phyloP scores from a whole-genome alignment of 1,284 basidiomycete genomes.

The Boletus smithii region DNA sequence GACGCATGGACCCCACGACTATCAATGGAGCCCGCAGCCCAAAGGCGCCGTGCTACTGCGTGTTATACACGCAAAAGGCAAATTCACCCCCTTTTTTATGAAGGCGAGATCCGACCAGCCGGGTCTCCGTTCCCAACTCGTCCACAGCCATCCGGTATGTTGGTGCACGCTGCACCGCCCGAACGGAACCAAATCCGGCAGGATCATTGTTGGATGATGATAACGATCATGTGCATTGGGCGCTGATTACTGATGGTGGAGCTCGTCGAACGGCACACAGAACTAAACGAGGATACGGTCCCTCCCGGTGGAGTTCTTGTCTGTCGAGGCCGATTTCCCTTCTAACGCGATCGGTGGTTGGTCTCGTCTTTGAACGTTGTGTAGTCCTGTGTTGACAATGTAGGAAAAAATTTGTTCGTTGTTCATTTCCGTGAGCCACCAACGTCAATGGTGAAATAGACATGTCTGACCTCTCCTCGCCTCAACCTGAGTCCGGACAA shows the following conservation, averaged over 20 bases:
- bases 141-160: constrained; percentile 9
- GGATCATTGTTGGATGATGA: constrained; percentile 20
- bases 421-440: constrained; percentile 30
- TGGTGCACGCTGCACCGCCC: constrained; percentile 18
- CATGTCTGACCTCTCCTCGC: constrained; percentile 15
- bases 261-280: constrained; percentile 12
- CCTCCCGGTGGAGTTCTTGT: background rate
- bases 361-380: constrained; percentile 11
- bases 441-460: constrained; percentile 25
- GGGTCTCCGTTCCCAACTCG: constrained; percentile 7
- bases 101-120: constrained; percentile 22
- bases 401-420: constrained; percentile 28
- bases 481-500: constrained; percentile 6
- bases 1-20: constrained; percentile 26
- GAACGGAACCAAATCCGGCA: constrained; percentile 23
- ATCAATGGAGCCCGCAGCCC: constrained; percentile 19
- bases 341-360: constrained; percentile 13
- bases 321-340: background rate
- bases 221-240: constrained; percentile 21
- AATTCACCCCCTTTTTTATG: constrained; percentile 13
- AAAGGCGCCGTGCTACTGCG: constrained; percentile 16
- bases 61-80: constrained; percentile 26
- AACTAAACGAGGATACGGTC: constrained; percentile 12
- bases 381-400: constrained; percentile 18
- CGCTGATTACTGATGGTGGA: constrained; percentile 21